Evolutionary conservation across 2,329 filamentous ascomycete genomes (phyloP).

Genomic region (Phyllosticta citribraziliensis): DNA sequence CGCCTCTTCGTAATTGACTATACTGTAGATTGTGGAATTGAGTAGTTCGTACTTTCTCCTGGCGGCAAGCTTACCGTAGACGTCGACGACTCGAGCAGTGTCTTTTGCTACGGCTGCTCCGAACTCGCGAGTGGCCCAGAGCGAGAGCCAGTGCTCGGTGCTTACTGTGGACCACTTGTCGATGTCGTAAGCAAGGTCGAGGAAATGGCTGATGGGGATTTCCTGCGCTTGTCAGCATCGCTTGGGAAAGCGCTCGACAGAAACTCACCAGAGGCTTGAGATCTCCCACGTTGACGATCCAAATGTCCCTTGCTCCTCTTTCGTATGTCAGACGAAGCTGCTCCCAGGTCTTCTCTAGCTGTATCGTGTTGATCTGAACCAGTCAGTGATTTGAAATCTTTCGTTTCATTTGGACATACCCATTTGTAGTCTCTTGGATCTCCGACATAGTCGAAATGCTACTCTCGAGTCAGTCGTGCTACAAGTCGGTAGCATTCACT

Average conservation of each 20-base stretch:
- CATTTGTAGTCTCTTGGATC: slow-evolving; percentile 47
- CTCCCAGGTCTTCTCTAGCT: slow-evolving; percentile 55
- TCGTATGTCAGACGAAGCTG: slow-evolving; percentile 55
- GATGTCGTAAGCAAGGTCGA: slow-evolving; percentile 59
- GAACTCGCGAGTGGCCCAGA: slow-evolving; percentile 51
- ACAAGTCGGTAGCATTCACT: slow-evolving; percentile 4
- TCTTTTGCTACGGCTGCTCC: slow-evolving; percentile 36
- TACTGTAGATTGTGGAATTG: slow-evolving; percentile 48
- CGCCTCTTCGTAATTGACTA: slow-evolving; percentile 56
- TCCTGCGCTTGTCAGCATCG: slow-evolving; percentile 27
- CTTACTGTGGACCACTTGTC: slow-evolving; percentile 47
- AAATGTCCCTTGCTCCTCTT: slow-evolving; percentile 50
- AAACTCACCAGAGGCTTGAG: slow-evolving; percentile 46
- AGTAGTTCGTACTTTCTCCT: slow-evolving; percentile 55
- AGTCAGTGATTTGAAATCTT: slow-evolving; percentile 19
- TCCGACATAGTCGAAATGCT: slow-evolving; percentile 55
- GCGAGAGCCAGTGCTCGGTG: slow-evolving; percentile 45
- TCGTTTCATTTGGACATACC: slow-evolving; percentile 9
- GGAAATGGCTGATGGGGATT: slow-evolving; percentile 56
- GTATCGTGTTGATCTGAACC: slow-evolving; percentile 51
- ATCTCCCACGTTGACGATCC: slow-evolving; percentile 59
- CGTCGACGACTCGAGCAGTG: slow-evolving; percentile 44
- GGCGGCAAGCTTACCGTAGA: slow-evolving; percentile 48
- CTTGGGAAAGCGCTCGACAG: neutral
- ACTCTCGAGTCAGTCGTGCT: slow-evolving; percentile 24